Conservation (phyloP, 2,329 filamentous ascomycete genomes). For the Dothistroma pini region DNA sequence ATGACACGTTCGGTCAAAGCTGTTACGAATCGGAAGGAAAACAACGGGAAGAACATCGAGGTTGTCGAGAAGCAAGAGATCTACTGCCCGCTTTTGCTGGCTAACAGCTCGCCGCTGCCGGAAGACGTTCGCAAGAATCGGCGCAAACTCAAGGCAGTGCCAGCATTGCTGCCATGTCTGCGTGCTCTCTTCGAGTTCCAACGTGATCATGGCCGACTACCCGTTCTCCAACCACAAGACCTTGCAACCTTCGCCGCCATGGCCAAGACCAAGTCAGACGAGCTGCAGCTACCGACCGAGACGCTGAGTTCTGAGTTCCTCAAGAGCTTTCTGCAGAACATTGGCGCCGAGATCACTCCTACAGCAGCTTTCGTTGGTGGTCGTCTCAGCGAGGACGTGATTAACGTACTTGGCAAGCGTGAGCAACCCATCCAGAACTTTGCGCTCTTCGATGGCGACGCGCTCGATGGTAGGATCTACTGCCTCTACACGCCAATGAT, state of each 20-base stretch:
- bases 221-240: conserved; percentile 56
- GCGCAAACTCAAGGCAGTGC: conserved; percentile 69
- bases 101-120: conserved; percentile 69
- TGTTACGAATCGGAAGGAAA: conserved; percentile 65
- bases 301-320: conserved; percentile 59
- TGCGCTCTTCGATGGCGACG: conserved; percentile 83
- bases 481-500: conserved; percentile 50
- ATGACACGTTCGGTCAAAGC: conserved; percentile 71
- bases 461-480: conserved; percentile 74
- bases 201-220: conserved; percentile 41
- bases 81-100: conserved; percentile 85
- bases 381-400: conserved; percentile 90
- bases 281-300: conserved; percentile 49
- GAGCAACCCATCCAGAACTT: conserved; percentile 97
- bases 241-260: conserved; percentile 72
- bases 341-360: conserved; percentile 78
- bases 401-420: conserved; percentile 85
- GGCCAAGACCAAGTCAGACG: conserved; percentile 72
- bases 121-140: conserved; percentile 65
- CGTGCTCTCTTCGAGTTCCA: conserved; percentile 89
- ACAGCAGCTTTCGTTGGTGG: conserved; percentile 87
- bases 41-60: conserved; percentile 67
- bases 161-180: conserved; percentile 77
- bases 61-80: conserved; percentile 87
- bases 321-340: conserved; percentile 79